phyloP scores from a whole-genome alignment of 768 basidiomycete species.

The Austroboletus eburneus region DNA sequence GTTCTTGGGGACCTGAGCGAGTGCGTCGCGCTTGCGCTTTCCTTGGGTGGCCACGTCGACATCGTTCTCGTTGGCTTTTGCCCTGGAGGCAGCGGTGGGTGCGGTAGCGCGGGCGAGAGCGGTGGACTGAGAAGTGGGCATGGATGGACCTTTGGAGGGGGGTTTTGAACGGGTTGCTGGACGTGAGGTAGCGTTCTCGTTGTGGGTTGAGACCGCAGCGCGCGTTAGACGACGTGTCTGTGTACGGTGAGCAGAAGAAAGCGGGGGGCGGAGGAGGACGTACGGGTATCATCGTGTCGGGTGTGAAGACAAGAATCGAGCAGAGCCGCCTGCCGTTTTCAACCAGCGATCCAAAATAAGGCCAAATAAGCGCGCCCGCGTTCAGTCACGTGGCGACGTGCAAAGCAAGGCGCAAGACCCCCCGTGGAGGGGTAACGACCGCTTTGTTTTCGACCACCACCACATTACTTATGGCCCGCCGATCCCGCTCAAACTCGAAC shows the following conservation, averaged over 20 bases:
- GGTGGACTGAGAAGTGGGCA: slow-evolving; percentile 33
- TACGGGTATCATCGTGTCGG: slow-evolving; percentile 41
- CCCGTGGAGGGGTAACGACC: slow-evolving; percentile 10
- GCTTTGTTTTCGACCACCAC: not conserved
- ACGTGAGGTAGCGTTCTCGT: slow-evolving; percentile 69
- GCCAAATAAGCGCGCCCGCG: slow-evolving; percentile 38
- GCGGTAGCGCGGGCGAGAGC: slow-evolving; percentile 41
- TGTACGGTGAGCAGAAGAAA: not conserved
- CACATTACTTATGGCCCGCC: slow-evolving; percentile 6
- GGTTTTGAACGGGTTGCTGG: slow-evolving; percentile 61
- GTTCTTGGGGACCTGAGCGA: slow-evolving; percentile 67
- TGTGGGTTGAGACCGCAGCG: slow-evolving; percentile 47
- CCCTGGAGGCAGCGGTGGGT: slow-evolving; percentile 35
- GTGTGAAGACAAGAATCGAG: slow-evolving; percentile 29
- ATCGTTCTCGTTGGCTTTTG: slow-evolving; percentile 38
- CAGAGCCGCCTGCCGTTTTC: slow-evolving; percentile 31
- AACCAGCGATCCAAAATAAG: slow-evolving; percentile 35
- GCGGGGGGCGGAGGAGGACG: slow-evolving; percentile 10
- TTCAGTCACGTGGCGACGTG: slow-evolving; percentile 29
- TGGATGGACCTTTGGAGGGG: slow-evolving; percentile 35
- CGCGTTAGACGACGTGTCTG: slow-evolving; percentile 66
- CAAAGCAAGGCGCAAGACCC: slow-evolving; percentile 11
- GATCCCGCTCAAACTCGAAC: slow-evolving; percentile 30
- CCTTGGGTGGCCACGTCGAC: slow-evolving; percentile 46
- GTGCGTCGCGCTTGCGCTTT: slow-evolving; percentile 73